phyloP scores from a whole-genome alignment of 345 rosid genomes.

The Cardiospermum halicacabum region DNA sequence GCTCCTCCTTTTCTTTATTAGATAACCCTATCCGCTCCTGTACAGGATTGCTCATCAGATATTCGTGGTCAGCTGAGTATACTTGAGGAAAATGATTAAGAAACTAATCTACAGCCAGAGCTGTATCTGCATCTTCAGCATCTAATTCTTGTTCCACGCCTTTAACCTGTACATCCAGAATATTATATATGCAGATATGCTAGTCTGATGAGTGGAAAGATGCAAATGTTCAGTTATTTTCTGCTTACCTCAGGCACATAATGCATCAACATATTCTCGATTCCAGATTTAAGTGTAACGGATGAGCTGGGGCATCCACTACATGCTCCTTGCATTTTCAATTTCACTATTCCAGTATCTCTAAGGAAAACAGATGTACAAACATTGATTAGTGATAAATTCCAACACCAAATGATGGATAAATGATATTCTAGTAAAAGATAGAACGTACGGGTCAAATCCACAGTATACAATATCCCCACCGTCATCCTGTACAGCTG shows the following conservation, averaged over 20 bases:
- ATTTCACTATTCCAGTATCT: conserved; percentile 84
- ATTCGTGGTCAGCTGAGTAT: neutral
- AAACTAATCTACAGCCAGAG: conserved; percentile 45
- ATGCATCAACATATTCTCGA: conserved; percentile 98
- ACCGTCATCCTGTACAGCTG: conserved; percentile 98
- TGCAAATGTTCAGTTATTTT: too few species aligned
- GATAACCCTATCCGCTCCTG: conserved; percentile 14
- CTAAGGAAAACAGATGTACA: conserved; percentile 32
- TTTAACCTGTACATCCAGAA: conserved; percentile 54
- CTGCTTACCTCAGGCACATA: conserved; percentile 83
- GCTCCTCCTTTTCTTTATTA: too few species aligned
- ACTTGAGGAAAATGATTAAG: neutral
- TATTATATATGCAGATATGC: too few species aligned
- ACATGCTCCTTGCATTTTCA: conserved; percentile 98
- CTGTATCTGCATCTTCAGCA: conserved; percentile 49
- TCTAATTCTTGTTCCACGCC: conserved; percentile 89
- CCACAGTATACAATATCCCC: conserved; percentile 92
- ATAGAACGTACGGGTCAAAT: conserved; percentile 60
- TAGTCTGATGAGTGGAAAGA: too few species aligned
- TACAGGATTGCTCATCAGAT: conserved; percentile 1
- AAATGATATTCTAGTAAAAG: conserved; percentile 3
- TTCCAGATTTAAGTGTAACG: conserved; percentile 95
- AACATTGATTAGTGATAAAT: conserved; percentile 4
- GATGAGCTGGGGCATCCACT: conserved; percentile 99
- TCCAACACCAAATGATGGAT: neutral